phyloP scores from a whole-genome alignment of 2,329 filamentous ascomycete genomes.

The Nemania abortiva region DNA sequence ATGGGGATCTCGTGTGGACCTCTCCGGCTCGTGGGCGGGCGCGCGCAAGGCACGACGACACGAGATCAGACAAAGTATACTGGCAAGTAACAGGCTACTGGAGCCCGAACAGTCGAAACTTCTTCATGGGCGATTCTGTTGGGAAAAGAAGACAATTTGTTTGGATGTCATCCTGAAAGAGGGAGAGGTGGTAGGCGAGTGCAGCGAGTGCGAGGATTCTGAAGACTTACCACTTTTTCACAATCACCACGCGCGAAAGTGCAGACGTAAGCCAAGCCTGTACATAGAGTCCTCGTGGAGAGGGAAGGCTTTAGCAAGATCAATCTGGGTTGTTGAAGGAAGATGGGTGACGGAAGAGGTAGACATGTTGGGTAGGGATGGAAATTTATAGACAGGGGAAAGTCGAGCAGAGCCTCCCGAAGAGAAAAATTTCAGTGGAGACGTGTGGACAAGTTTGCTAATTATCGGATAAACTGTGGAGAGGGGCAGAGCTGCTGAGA shows the following conservation, averaged over 20 bases:
- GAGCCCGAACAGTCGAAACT: slow-evolving; percentile 73
- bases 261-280: not conserved
- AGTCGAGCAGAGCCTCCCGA: slow-evolving; percentile 6
- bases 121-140: slow-evolving; percentile 91
- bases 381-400: slow-evolving; percentile 30
- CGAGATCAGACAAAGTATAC: slow-evolving; percentile 81
- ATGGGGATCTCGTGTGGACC: slow-evolving; percentile 11
- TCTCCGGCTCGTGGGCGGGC: slow-evolving; percentile 27
- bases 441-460: not conserved
- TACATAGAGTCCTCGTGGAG: not conserved
- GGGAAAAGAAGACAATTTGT: slow-evolving; percentile 84
- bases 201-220: not conserved
- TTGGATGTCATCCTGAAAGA: slow-evolving; percentile 79
- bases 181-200: slow-evolving; percentile 33
- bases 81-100: slow-evolving; percentile 87
- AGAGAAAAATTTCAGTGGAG: slow-evolving; percentile 37
- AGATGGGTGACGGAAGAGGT: not conserved
- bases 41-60: slow-evolving; percentile 2
- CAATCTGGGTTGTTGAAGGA: slow-evolving; percentile 6
- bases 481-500: not conserved
- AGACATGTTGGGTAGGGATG: not conserved
- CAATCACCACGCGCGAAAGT: not conserved
- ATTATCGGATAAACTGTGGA: slow-evolving; percentile 27
- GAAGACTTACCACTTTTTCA: slow-evolving; percentile 29
- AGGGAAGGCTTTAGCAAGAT: not conserved